These are phyloP conservation scores for Delonix regia DNA, from an alignment of 306 rosid species.

Conservation along the genomic window DNA sequence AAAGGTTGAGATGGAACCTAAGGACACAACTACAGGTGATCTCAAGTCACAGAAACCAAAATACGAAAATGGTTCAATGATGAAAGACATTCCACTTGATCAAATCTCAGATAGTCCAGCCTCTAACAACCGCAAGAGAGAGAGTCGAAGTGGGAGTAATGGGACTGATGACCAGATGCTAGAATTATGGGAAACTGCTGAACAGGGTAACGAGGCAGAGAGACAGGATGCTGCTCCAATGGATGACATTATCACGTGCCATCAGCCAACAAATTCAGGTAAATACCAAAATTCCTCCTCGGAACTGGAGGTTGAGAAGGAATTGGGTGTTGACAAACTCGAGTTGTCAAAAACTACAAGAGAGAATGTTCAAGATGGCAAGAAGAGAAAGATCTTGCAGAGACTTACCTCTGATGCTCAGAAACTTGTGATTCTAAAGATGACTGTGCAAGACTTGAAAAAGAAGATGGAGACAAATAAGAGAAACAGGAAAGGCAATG, in stretches of 20 bases:
- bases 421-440: conserved; percentile 62
- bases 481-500: conserved; percentile 53
- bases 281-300: conserved; percentile 49
- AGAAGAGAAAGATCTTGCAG: conserved; percentile 71
- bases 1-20: conserved; percentile 37
- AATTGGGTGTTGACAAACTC: conserved; percentile 72
- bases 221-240: conserved; percentile 40
- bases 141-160: conserved; percentile 35
- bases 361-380: conserved; percentile 55
- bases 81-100: conserved; percentile 95
- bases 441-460: conserved; percentile 62
- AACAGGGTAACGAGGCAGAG: conserved; percentile 47
- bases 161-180: conserved; percentile 86
- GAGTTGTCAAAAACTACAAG: conserved; percentile 55
- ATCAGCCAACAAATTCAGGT: conserved; percentile 41
- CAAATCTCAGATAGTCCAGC: conserved; percentile 66
- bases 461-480: conserved; percentile 63
- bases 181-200: conserved; percentile 83
- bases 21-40: conserved; percentile 33
- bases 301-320: conserved; percentile 67
- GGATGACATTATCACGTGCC: conserved; percentile 41
- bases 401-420: conserved; percentile 75
- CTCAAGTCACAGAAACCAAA: conserved; percentile 46
- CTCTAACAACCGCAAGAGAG: conserved; percentile 58
- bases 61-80: conserved; percentile 58